A percentile compares a stretch with the other conserved stretches of the same genome.
phyloP scores from a whole-genome alignment of 2,329 filamentous ascomycete genomes.

The Fusarium proliferatum region DNA sequence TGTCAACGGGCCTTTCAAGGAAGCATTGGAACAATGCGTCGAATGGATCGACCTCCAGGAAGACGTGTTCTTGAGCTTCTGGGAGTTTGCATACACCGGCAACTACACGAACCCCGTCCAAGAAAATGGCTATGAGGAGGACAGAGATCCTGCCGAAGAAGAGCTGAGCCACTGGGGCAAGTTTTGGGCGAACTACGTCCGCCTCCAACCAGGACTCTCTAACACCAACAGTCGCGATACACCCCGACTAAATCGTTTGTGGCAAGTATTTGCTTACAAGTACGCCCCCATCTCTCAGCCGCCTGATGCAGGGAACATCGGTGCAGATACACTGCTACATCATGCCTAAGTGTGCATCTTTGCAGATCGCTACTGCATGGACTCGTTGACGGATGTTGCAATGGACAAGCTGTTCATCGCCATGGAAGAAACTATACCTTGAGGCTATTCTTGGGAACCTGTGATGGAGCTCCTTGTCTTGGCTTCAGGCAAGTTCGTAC shows the following conservation, averaged over 20 bases:
- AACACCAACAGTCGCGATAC: fast-evolving
- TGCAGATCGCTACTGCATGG: neutral
- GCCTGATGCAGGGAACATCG: neutral
- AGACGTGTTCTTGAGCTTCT: neutral
- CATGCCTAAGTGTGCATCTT: neutral
- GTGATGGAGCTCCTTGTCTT: neutral
- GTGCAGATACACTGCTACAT: neutral
- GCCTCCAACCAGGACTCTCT: fast-evolving
- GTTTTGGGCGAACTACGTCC: neutral
- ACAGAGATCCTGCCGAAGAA: neutral
- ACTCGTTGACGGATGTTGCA: neutral
- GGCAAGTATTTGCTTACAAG: neutral
- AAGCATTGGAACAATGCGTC: neutral
- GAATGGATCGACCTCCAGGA: neutral
- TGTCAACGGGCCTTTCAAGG: neutral
- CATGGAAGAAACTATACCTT: fast-evolving
- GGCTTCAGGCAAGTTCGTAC: neutral
- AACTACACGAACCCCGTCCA: neutral
- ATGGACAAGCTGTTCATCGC: neutral
- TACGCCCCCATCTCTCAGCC: neutral
- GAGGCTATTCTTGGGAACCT: neutral
- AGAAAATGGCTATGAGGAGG: neutral
- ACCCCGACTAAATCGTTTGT: neutral
- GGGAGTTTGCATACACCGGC: neutral
- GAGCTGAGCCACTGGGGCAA: neutral